These are phyloP conservation scores for Aschersonia sp. DNA, from an alignment of 2,329 filamentous ascomycete genomes.

Conservation along the genomic window DNA sequence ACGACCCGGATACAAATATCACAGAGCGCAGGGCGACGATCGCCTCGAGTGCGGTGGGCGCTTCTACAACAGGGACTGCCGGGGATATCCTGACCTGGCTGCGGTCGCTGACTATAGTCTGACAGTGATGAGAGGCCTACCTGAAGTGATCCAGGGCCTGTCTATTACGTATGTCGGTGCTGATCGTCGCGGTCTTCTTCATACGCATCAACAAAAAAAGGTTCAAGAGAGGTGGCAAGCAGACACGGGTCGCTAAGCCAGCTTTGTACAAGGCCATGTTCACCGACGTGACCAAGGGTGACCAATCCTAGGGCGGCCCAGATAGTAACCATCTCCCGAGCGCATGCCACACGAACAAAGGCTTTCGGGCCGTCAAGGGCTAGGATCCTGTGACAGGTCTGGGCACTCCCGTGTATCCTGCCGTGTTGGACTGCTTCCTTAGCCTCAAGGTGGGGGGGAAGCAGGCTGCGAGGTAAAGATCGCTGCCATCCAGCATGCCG, in stretches of 20 bases:
- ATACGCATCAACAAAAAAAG: conserved; percentile 9
- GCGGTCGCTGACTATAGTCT: too few species aligned
- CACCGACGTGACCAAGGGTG: conserved; percentile 6
- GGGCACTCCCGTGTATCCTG: conserved; percentile 8
- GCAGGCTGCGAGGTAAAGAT: not conserved
- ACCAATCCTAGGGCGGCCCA: conserved; percentile 8
- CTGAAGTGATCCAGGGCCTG: too few species aligned
- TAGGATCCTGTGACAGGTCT: conserved; percentile 9
- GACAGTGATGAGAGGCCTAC: too few species aligned
- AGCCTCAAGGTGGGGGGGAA: not conserved
- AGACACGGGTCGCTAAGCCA: conserved; percentile 18
- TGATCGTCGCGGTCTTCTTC: conserved; percentile 8
- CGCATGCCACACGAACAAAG: conserved; percentile 6
- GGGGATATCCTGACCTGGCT: too few species aligned
- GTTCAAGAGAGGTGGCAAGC: conserved; percentile 17
- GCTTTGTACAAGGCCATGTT: conserved; percentile 10
- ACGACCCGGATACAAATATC: too few species aligned
- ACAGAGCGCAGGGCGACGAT: too few species aligned
- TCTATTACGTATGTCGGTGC: conserved; percentile 2
- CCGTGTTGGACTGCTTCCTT: conserved; percentile 26
- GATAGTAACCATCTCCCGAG: conserved; percentile 3
- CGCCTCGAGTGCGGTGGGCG: too few species aligned
- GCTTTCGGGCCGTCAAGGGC: conserved; percentile 7
- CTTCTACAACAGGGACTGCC: too few species aligned
- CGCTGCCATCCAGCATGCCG: too few species aligned